Evolutionary conservation across 202 grass and related monocot genomes (phyloP).

Genomic region (Schoenoplectus triqueter): DNA sequence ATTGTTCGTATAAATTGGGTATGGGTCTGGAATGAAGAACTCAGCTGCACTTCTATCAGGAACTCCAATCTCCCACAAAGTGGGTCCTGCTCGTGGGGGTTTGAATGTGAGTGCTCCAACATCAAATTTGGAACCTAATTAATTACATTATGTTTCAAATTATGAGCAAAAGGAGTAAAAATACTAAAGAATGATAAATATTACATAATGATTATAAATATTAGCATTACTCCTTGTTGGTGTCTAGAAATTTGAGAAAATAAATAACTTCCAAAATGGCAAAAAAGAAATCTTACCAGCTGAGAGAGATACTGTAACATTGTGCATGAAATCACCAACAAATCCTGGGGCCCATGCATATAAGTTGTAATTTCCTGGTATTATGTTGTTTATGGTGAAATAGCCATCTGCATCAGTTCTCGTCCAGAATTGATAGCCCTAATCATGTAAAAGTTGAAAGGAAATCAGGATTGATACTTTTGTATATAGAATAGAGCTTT

Average conservation of each 20-base stretch:
- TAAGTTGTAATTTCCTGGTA: slow-evolving; percentile 53
- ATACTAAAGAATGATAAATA: too few species aligned
- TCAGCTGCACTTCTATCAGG: slow-evolving; percentile 60
- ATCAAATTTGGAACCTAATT: slow-evolving; percentile 32
- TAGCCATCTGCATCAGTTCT: slow-evolving; percentile 29
- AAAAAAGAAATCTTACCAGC: slow-evolving; percentile 20
- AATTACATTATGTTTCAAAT: neutral
- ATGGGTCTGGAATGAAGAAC: slow-evolving; percentile 66
- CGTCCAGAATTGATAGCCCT: slow-evolving; percentile 68
- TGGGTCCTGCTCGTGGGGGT: slow-evolving; percentile 53
- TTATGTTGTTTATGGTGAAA: slow-evolving; percentile 50
- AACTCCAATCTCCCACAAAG: slow-evolving; percentile 75
- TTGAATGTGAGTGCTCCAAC: slow-evolving; percentile 50
- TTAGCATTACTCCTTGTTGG: neutral
- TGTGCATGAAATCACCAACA: slow-evolving; percentile 59
- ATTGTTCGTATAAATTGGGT: slow-evolving; percentile 49
- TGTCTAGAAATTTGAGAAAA: neutral
- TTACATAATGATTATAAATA: too few species aligned
- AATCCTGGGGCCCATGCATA: slow-evolving; percentile 71
- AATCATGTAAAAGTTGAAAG: neutral
- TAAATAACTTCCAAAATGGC: neutral
- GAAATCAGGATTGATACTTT: too few species aligned
- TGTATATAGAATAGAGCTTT: too few species aligned
- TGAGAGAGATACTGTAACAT: slow-evolving; percentile 11
- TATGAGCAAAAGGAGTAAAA: neutral